Conservation (phyloP, 805 yeast species). For the Metschnikowia anglica region DNA sequence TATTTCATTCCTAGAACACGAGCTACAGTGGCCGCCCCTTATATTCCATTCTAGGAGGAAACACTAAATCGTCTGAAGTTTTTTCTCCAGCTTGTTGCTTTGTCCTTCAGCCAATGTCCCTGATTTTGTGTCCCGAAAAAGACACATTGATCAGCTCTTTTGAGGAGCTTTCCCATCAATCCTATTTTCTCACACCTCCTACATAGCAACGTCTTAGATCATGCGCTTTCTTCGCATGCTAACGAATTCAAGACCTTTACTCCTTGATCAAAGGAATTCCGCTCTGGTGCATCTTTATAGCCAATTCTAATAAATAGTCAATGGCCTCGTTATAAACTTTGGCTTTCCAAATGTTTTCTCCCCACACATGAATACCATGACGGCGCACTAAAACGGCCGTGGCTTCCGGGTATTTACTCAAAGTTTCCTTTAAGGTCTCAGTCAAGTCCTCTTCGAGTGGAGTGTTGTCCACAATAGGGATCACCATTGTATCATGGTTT, state of each 20-base stretch:
- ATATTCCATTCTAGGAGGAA: too few relatives aligned
- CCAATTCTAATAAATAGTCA: slow-evolving; percentile 83
- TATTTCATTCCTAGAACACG: too few relatives aligned
- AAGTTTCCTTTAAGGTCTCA: slow-evolving; percentile 60
- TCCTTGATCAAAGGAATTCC: slow-evolving; percentile 54
- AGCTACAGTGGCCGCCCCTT: too few relatives aligned
- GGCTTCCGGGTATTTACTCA: slow-evolving; percentile 68
- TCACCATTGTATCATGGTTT: slow-evolving; percentile 69
- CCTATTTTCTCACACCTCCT: too few relatives aligned
- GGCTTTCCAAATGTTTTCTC: slow-evolving; percentile 87
- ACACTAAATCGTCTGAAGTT: too few relatives aligned
- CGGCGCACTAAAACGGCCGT: slow-evolving; percentile 88
- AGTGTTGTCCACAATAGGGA: slow-evolving; percentile 90
- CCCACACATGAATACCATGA: slow-evolving; percentile 98
- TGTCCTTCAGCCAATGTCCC: too few relatives aligned
- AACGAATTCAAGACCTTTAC: neutral
- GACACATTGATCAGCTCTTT: too few relatives aligned
- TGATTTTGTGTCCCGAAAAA: too few relatives aligned
- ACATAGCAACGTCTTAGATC: too few relatives aligned
- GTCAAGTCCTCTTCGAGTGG: slow-evolving; percentile 85
- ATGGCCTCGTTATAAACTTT: slow-evolving; percentile 91
- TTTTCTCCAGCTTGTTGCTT: too few relatives aligned
- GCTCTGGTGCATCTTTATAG: slow-evolving; percentile 72
- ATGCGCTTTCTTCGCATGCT: too few relatives aligned
- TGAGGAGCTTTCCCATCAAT: too few relatives aligned